Percentiles rank a stretch among this genome's conserved stretches.
These are phyloP conservation scores for Fusarium domesticum DNA, from an alignment of 2,329 filamentous ascomycete genomes.

Conservation along the genomic window DNA sequence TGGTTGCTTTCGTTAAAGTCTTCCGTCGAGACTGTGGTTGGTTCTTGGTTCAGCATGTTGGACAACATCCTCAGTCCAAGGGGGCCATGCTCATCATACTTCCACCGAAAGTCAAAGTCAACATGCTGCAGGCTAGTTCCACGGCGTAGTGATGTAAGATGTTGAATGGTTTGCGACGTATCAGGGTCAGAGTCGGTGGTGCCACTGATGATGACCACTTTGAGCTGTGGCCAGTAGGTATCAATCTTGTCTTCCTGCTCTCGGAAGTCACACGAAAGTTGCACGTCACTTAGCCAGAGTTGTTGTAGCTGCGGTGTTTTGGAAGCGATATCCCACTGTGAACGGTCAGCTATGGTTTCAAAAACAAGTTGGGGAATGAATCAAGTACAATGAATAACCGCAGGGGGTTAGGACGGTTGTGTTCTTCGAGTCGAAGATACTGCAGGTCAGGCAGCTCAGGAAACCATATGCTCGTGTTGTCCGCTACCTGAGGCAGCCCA, in stretches of 20 bases:
- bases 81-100: slow-evolving; percentile 21
- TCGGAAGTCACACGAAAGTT: slow-evolving; percentile 13
- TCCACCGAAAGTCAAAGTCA: slow-evolving; percentile 32
- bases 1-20: slow-evolving; percentile 15
- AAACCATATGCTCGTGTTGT: slow-evolving; percentile 8
- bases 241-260: slow-evolving; percentile 13
- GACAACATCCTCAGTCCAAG: slow-evolving; percentile 17
- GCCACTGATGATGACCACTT: slow-evolving; percentile 29
- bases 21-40: slow-evolving; percentile 5
- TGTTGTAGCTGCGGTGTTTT: slow-evolving; percentile 34
- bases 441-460: slow-evolving; percentile 30
- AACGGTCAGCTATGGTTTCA: slow-evolving; percentile 7
- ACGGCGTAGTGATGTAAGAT: slow-evolving; percentile 30
- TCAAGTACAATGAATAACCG: slow-evolving; percentile 22
- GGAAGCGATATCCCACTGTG: slow-evolving; percentile 26
- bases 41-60: slow-evolving; percentile 16
- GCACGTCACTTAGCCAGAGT: slow-evolving; percentile 30
- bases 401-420: slow-evolving; percentile 14
- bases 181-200: slow-evolving; percentile 20
- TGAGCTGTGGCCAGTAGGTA: slow-evolving; percentile 31
- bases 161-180: slow-evolving; percentile 21
- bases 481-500: slow-evolving; percentile 17
- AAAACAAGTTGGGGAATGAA: background rate
- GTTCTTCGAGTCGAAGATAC: slow-evolving; percentile 30
- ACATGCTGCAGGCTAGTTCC: slow-evolving; percentile 28